Percentiles rank a stretch among this genome's conserved stretches.
These are phyloP conservation scores for Saussurea involucrata DNA, from an alignment of 129 eudicot genomes.

Conservation along the genomic window DNA sequence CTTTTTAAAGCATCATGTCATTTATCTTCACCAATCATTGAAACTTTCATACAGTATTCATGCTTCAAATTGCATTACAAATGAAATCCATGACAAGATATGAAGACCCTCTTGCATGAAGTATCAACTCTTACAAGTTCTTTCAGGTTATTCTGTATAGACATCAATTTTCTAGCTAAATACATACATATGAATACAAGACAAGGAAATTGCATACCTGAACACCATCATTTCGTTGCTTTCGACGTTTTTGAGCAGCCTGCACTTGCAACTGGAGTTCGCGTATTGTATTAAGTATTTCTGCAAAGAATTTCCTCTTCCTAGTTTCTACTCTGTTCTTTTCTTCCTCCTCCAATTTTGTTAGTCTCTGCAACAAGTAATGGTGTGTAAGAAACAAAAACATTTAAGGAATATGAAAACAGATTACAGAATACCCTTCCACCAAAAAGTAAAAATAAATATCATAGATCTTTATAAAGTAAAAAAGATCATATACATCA, in stretches of 20 bases:
- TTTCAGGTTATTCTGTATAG: too few relatives aligned
- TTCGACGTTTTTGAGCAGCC: conserved; percentile 83
- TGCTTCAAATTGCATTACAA: too few relatives aligned
- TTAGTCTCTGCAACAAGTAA: conserved; percentile 57
- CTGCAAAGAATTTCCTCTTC: conserved; percentile 86
- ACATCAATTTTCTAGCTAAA: background rate
- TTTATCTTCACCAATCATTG: too few relatives aligned
- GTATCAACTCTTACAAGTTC: too few relatives aligned
- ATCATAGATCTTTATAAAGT: background rate
- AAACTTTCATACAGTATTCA: too few relatives aligned
- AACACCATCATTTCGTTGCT: conserved; percentile 93
- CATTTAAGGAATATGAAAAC: background rate
- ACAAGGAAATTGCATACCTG: conserved; percentile 42
- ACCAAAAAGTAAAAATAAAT: background rate
- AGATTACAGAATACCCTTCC: background rate
- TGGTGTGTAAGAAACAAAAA: conserved; percentile 15
- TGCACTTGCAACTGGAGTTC: conserved; percentile 90
- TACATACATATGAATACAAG: background rate
- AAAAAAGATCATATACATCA: background rate
- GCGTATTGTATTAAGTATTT: conserved; percentile 80
- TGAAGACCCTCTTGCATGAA: too few relatives aligned
- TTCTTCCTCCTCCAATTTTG: conserved; percentile 85
- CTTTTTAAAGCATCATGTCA: too few relatives aligned
- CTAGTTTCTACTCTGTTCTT: conserved; percentile 72
- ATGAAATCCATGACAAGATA: too few relatives aligned